A percentile compares a stretch with the other conserved stretches of the same genome.
phyloP scores from a whole-genome alignment of 768 basidiomycete genomes.

The Boletus barrowsii region DNA sequence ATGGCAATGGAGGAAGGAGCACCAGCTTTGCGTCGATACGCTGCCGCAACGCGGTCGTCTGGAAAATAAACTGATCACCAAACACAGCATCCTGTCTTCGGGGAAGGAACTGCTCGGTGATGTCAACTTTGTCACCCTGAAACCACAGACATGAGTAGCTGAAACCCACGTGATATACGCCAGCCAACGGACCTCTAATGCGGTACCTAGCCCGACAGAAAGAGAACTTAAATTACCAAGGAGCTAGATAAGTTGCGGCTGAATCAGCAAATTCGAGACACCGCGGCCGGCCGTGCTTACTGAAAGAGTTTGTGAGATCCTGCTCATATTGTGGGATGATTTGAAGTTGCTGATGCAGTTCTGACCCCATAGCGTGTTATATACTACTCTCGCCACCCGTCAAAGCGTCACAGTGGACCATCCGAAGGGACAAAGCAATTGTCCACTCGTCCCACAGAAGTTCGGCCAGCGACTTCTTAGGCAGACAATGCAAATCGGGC shows the following conservation, averaged over 20 bases:
- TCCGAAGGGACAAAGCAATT: conserved; percentile 21
- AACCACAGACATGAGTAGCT: background rate
- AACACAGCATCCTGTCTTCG: conserved; percentile 29
- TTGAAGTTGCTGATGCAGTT: background rate
- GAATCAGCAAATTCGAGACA: background rate
- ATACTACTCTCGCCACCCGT: conserved; percentile 26
- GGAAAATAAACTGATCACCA: conserved; percentile 30
- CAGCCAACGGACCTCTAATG: conserved; percentile 19
- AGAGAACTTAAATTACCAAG: conserved; percentile 25
- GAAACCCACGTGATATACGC: background rate
- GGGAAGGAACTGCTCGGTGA: conserved; percentile 29
- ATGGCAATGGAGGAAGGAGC: conserved; percentile 27
- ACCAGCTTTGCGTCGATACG: conserved; percentile 27
- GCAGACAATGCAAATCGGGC: conserved; percentile 12
- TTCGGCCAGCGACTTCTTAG: background rate
- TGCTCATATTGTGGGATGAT: conserved; percentile 23
- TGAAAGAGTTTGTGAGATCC: conserved; percentile 30
- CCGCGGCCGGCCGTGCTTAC: conserved; percentile 15
- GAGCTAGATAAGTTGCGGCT: conserved; percentile 12
- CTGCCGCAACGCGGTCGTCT: conserved; percentile 19
- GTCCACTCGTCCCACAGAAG: conserved; percentile 3
- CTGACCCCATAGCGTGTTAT: conserved; percentile 11
- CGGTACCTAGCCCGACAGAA: conserved; percentile 4
- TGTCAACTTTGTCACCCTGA: conserved; percentile 20
- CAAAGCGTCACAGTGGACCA: conserved; percentile 20